phyloP scores from a whole-genome alignment of 305 asterid genomes.

The Fraxinus ornus region DNA sequence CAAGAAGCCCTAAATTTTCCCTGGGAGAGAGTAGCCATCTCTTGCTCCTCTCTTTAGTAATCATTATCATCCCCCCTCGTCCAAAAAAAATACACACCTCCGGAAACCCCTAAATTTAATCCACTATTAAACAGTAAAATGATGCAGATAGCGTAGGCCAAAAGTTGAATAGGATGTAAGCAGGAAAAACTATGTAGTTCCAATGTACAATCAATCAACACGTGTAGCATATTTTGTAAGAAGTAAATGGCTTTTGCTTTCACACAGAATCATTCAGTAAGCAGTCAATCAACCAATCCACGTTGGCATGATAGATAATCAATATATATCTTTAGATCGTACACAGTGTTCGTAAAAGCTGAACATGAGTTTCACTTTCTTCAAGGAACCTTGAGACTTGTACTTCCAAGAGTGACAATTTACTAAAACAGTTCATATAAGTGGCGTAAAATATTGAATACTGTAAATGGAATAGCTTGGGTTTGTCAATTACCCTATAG shows the following conservation, averaged over 20 bases:
- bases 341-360: background rate
- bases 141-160: background rate
- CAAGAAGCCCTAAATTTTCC: background rate
- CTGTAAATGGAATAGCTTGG: background rate
- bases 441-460: background rate
- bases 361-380: background rate
- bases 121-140: background rate
- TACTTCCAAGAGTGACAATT: background rate
- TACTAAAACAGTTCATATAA: background rate
- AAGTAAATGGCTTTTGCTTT: background rate
- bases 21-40: background rate
- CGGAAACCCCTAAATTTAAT: background rate
- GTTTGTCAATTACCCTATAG: background rate
- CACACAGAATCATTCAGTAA: background rate
- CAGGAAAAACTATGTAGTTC: background rate
- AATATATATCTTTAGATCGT: background rate
- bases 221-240: background rate
- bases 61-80: background rate
- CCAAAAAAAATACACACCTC: background rate
- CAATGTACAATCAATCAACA: background rate
- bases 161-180: background rate
- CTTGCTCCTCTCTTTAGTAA: background rate
- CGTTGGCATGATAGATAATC: background rate
- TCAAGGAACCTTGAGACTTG: background rate
- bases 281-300: background rate